These are phyloP conservation scores for Xylaria arbuscula DNA, from an alignment of 2,329 filamentous ascomycete species.

Conservation along the genomic window DNA sequence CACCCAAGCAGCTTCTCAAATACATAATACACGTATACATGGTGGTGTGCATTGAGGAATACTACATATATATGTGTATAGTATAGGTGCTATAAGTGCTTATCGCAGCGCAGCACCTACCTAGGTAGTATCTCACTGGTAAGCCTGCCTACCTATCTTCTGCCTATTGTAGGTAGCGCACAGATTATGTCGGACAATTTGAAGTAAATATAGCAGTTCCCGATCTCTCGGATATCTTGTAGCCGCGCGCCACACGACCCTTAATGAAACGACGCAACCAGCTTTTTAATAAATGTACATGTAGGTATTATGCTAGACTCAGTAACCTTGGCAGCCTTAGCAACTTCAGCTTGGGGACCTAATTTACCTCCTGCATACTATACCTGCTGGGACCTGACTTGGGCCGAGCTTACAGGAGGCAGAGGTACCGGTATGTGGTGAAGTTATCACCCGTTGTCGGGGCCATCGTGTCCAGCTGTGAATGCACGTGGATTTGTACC, in stretches of 20 bases:
- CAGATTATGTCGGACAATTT: conserved; percentile 4
- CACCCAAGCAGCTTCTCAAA: too few species aligned
- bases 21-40: too few species aligned
- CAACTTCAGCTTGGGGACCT: too few species aligned
- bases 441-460: neutral
- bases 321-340: too few species aligned
- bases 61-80: too few species aligned
- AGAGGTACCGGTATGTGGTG: too few species aligned
- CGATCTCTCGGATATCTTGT: conserved; percentile 30
- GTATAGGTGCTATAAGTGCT: neutral
- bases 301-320: neutral
- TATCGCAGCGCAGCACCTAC: neutral
- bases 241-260: conserved; percentile 28
- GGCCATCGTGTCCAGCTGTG: neutral
- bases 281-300: neutral
- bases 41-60: too few species aligned
- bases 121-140: neutral
- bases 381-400: neutral
- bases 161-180: neutral
- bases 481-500: neutral
- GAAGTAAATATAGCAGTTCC: conserved; percentile 28
- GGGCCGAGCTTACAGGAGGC: too few species aligned
- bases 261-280: conserved; percentile 16
- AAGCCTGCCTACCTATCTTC: neutral
- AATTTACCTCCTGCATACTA: neutral